Evolutionary conservation across 768 basidiomycete genomes (phyloP).

Genomic region (Rossbeevera mucosa): DNA sequence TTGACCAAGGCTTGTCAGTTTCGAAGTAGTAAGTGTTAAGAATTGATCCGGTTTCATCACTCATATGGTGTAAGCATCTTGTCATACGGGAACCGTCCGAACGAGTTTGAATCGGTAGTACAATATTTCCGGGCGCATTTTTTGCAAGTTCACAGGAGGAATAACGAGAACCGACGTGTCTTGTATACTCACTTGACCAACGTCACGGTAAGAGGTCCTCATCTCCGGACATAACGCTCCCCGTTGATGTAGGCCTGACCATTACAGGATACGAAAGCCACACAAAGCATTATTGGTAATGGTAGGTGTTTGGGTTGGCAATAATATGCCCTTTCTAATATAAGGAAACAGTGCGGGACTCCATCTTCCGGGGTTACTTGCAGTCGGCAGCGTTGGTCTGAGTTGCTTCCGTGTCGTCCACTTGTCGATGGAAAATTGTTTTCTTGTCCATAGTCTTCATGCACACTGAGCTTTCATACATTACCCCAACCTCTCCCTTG

Average conservation of each 20-base stretch:
- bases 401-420: conserved; percentile 10
- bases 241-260: conserved; percentile 4
- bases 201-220: conserved; percentile 53
- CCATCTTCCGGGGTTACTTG: conserved; percentile 71
- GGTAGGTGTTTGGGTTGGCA: conserved; percentile 40
- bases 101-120: conserved; percentile 76
- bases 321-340: conserved; percentile 1
- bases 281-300: conserved; percentile 77
- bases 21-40: conserved; percentile 65
- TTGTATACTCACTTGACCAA: conserved; percentile 79
- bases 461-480: conserved; percentile 2
- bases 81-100: conserved; percentile 75
- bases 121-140: conserved; percentile 89
- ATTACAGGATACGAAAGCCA: conserved; percentile 72
- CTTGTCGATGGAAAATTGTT: background rate
- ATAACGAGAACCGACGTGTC: conserved; percentile 76
- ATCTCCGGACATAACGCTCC: background rate
- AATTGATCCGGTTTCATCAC: background rate
- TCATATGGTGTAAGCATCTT: conserved; percentile 52
- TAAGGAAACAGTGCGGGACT: conserved; percentile 54
- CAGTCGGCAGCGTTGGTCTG: conserved; percentile 68
- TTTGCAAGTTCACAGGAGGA: conserved; percentile 70
- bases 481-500: background rate
- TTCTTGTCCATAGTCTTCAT: conserved; percentile 7
- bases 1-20: conserved; percentile 64